Evolutionary conservation across 2,329 filamentous ascomycete genomes (phyloP).

Genomic region (Hirsutella thompsonii): DNA sequence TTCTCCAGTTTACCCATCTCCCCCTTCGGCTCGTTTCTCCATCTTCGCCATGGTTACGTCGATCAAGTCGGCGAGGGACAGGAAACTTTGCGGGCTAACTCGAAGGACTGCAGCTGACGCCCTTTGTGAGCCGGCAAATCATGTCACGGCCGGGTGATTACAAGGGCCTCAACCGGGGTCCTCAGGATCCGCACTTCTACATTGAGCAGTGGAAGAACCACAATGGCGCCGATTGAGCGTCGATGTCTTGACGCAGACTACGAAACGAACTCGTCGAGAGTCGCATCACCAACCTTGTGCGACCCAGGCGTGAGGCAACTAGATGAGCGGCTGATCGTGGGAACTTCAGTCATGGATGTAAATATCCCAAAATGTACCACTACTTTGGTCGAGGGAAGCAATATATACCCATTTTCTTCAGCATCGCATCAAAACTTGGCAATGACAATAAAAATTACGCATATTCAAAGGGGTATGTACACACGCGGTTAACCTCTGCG

Average conservation of each 20-base stretch:
- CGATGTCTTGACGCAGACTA: background rate
- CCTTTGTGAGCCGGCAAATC: conserved; percentile 58
- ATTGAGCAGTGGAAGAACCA: conserved; percentile 54
- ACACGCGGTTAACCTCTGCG: too few relatives aligned
- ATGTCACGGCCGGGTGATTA: conserved; percentile 39
- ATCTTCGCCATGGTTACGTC: too few relatives aligned
- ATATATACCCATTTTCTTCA: background rate
- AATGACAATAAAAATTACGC: too few relatives aligned
- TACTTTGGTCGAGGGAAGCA: conserved; percentile 16
- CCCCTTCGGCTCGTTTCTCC: too few relatives aligned
- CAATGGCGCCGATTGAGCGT: conserved; percentile 46
- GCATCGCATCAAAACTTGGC: too few relatives aligned
- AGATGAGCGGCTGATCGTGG: too few relatives aligned
- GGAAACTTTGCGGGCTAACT: too few relatives aligned
- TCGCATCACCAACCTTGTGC: too few relatives aligned
- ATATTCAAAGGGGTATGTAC: too few relatives aligned
- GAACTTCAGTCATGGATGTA: conserved; percentile 12
- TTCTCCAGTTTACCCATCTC: background rate
- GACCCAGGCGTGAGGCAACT: too few relatives aligned
- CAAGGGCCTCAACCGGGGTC: conserved; percentile 37
- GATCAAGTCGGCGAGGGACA: too few relatives aligned
- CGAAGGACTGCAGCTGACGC: conserved; percentile 53
- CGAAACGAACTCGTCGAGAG: too few relatives aligned
- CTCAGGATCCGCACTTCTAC: conserved; percentile 48
- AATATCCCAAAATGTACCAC: conserved; percentile 18